phyloP scores from a whole-genome alignment of 108 stramenopile species.

The Asterionellopsis glacialis region DNA sequence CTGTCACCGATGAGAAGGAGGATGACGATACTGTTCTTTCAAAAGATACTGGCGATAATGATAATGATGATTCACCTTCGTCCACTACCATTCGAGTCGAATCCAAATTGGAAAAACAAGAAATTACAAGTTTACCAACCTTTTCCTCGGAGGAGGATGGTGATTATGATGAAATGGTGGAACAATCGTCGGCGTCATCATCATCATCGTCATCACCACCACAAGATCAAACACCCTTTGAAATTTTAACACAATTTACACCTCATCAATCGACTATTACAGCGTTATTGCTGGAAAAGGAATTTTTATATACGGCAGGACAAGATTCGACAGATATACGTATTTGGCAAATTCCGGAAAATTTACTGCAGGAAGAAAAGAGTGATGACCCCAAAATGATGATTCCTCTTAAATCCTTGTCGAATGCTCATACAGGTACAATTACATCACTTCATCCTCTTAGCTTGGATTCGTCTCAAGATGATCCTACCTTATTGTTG shows the following conservation, averaged over 20 bases:
- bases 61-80: not conserved
- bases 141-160: not conserved
- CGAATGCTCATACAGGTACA: slow-evolving; percentile 26
- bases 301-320: slow-evolving; percentile 24
- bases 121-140: not conserved
- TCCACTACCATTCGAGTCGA: slow-evolving; percentile 12
- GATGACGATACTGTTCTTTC: not conserved
- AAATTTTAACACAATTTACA: slow-evolving; percentile 28
- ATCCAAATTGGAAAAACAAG: slow-evolving; percentile 12
- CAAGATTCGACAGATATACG: slow-evolving; percentile 26
- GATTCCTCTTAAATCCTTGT: slow-evolving; percentile 10
- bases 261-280: slow-evolving; percentile 21
- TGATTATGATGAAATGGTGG: not conserved
- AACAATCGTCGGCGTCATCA: not conserved
- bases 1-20: too few species aligned
- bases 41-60: not conserved
- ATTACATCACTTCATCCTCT: slow-evolving; percentile 35
- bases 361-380: not conserved
- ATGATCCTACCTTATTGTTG: slow-evolving; percentile 38
- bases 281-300: slow-evolving; percentile 1
- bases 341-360: slow-evolving; percentile 21
- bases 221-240: slow-evolving; percentile 18
- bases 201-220: not conserved
- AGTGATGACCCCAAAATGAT: not conserved
- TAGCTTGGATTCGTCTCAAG: not conserved